Conservation (phyloP, 2,329 filamentous ascomycete species). For the Trichoderma sp. region DNA sequence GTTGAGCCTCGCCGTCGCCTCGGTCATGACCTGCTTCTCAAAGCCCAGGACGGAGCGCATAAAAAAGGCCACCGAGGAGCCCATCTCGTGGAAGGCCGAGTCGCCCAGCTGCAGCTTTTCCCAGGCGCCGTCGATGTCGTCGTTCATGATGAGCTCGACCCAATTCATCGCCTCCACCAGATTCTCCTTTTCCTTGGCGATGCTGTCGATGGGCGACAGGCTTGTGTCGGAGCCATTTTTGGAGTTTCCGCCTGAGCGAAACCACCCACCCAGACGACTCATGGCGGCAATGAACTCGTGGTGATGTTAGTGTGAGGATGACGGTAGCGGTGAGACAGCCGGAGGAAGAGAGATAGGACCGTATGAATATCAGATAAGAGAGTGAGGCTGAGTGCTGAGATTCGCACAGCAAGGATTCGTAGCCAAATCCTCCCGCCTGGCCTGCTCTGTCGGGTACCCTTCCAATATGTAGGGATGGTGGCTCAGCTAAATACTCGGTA, state of each 20-base stretch:
- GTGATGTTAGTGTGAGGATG: neutral
- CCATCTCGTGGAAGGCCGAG: slow-evolving; percentile 87
- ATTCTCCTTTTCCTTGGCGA: slow-evolving; percentile 49
- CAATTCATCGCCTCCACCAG: slow-evolving; percentile 62
- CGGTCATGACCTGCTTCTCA: slow-evolving; percentile 85
- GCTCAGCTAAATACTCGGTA: slow-evolving; percentile 4
- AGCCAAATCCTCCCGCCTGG: neutral
- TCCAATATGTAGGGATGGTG: neutral
- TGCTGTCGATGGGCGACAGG: slow-evolving; percentile 26
- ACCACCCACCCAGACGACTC: slow-evolving; percentile 51
- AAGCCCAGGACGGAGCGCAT: slow-evolving; percentile 84
- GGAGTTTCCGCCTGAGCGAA: slow-evolving; percentile 38
- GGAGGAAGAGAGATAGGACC: neutral
- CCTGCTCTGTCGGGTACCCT: neutral
- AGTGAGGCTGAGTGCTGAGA: neutral
- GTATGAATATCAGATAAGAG: neutral
- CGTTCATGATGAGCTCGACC: slow-evolving; percentile 75
- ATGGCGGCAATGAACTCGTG: slow-evolving; percentile 32
- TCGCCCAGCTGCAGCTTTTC: slow-evolving; percentile 65
- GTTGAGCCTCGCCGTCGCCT: slow-evolving; percentile 69
- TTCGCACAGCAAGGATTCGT: neutral
- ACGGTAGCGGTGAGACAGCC: neutral
- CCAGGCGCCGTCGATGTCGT: slow-evolving; percentile 85
- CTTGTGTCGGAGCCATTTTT: slow-evolving; percentile 33
- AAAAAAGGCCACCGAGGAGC: slow-evolving; percentile 77